Percentiles rank a stretch among this genome's conserved stretches.
Evolutionary conservation across 2,329 filamentous ascomycete species (phyloP).

Genomic region (Orbilia blumenaviensis): DNA sequence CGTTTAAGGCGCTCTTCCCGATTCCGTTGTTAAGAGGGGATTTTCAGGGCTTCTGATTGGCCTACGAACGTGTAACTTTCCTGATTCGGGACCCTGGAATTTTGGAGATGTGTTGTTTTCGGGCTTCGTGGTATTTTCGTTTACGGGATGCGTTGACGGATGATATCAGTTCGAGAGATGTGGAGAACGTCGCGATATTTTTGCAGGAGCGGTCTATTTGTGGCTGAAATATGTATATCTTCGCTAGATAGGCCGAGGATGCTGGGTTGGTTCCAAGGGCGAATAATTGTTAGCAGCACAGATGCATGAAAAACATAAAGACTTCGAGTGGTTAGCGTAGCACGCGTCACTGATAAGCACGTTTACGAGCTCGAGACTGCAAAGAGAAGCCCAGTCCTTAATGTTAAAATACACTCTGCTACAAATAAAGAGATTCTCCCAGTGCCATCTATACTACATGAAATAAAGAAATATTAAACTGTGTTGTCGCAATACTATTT

Average conservation of each 20-base stretch:
- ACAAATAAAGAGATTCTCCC: background rate
- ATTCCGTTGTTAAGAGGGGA: background rate
- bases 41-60: slow-evolving; percentile 15
- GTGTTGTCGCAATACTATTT: slow-evolving; percentile 12
- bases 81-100: background rate
- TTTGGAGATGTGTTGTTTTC: background rate
- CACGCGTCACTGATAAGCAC: too few species aligned
- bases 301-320: too few species aligned
- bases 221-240: too few species aligned
- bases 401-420: background rate
- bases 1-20: background rate
- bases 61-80: slow-evolving; percentile 22
- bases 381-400: background rate
- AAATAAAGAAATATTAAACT: background rate
- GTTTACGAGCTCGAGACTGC: too few species aligned
- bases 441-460: background rate
- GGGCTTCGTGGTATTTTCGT: background rate
- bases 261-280: too few species aligned
- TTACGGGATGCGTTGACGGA: too few species aligned
- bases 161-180: background rate
- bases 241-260: too few species aligned
- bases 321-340: too few species aligned
- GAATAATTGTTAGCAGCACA: too few species aligned
- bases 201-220: background rate
- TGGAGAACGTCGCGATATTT: background rate